phyloP scores from a whole-genome alignment of 305 asterid genomes.

The Fraxinus floribunda region DNA sequence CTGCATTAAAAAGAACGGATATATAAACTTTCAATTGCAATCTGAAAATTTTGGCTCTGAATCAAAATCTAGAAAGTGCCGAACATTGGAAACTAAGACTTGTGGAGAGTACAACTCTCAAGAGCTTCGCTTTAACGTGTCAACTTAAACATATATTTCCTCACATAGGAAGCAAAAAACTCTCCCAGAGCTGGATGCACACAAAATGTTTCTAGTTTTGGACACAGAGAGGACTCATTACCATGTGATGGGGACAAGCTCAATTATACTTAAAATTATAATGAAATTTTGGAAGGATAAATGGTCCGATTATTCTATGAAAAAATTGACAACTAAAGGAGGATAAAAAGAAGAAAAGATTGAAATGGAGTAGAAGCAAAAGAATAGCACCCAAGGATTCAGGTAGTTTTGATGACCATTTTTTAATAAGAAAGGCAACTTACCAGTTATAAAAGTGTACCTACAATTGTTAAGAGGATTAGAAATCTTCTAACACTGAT shows the following conservation, averaged over 20 bases:
- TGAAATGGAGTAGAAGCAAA: neutral
- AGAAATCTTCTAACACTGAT: neutral
- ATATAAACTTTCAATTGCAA: neutral
- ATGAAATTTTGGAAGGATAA: neutral
- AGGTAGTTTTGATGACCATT: neutral
- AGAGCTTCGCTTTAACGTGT: neutral
- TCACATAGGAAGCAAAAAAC: neutral
- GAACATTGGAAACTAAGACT: neutral
- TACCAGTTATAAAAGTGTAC: neutral
- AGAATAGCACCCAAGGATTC: neutral
- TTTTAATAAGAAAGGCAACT: neutral
- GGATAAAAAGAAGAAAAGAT: neutral
- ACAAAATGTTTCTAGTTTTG: neutral
- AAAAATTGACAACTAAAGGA: neutral
- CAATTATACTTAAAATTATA: neutral
- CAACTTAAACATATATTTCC: neutral
- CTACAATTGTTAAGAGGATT: neutral
- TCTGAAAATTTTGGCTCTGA: neutral
- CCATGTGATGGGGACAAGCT: neutral
- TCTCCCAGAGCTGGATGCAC: neutral
- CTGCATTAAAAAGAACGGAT: neutral
- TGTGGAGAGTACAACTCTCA: neutral
- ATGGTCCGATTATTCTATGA: neutral
- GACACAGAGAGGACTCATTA: neutral
- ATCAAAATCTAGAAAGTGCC: neutral